Evolutionary conservation across 176 grass and related monocot species (phyloP).

Genomic region (Zoysia pacifica): DNA sequence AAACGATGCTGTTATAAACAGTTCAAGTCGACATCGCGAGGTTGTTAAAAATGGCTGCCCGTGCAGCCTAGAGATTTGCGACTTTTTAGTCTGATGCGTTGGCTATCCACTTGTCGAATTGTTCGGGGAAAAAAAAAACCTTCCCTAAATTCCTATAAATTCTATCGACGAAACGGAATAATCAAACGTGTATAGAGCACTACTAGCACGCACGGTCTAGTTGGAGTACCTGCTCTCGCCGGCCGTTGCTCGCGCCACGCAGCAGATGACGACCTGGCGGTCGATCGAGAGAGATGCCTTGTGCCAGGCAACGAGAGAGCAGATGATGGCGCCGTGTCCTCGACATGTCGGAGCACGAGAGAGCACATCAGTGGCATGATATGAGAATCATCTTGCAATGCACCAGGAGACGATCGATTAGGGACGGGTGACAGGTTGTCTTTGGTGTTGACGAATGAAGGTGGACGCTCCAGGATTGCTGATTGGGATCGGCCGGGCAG

Average conservation of each 20-base stretch:
- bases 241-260: neutral
- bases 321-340: slow-evolving; percentile 24
- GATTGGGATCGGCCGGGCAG: neutral
- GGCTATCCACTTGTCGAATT: neutral
- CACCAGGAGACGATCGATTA: neutral
- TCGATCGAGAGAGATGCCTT: slow-evolving; percentile 8
- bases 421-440: neutral
- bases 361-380: no score
- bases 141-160: neutral
- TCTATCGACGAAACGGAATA: no score
- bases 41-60: neutral
- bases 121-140: neutral
- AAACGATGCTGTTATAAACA: neutral
- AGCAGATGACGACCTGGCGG: neutral
- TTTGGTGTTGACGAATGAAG: neutral
- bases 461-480: slow-evolving; percentile 8
- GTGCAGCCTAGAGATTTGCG: neutral
- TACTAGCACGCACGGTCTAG: neutral
- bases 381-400: slow-evolving; percentile 13
- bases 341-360: slow-evolving; percentile 24
- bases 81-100: neutral
- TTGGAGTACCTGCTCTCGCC: neutral
- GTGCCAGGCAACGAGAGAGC: neutral
- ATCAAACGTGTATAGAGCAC: neutral
- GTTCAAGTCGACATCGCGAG: neutral